Evolutionary conservation across 148 eudicot genomes (phyloP).

Genomic region (Salicornia ramosissima): DNA sequence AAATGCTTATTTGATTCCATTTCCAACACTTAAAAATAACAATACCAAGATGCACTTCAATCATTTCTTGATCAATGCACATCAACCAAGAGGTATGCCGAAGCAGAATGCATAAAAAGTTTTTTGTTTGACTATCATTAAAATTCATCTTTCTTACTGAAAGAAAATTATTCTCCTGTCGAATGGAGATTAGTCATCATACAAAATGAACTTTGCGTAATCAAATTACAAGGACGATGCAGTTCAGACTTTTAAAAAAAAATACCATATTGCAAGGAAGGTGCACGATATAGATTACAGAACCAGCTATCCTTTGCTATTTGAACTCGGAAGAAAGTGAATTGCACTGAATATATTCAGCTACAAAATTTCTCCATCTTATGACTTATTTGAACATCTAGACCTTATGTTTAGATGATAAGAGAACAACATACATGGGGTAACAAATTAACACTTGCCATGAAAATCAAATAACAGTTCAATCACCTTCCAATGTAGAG

Average conservation of each 20-base stretch:
- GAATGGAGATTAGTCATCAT: too few species aligned
- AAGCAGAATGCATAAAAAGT: neutral
- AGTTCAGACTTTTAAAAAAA: too few species aligned
- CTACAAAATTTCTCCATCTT: neutral
- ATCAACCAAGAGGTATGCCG: neutral
- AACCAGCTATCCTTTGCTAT: neutral
- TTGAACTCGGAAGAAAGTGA: neutral
- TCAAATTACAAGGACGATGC: too few species aligned
- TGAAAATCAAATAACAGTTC: neutral
- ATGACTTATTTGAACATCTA: neutral
- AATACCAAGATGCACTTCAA: too few species aligned
- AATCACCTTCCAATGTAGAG: constrained; percentile 83
- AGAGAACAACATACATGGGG: neutral
- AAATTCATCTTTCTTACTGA: neutral
- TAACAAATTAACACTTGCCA: neutral
- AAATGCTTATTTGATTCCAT: too few species aligned
- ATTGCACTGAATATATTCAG: neutral
- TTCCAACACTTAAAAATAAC: too few species aligned
- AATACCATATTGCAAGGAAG: too few species aligned
- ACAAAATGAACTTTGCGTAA: too few species aligned
- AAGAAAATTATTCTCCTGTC: neutral
- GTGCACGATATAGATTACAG: neutral
- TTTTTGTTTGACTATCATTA: neutral
- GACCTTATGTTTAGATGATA: neutral
- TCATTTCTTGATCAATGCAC: neutral